A percentile compares a stretch with the other conserved stretches of the same genome.
Evolutionary conservation across 768 basidiomycete species (phyloP).

Genomic region (Suillus lakei): DNA sequence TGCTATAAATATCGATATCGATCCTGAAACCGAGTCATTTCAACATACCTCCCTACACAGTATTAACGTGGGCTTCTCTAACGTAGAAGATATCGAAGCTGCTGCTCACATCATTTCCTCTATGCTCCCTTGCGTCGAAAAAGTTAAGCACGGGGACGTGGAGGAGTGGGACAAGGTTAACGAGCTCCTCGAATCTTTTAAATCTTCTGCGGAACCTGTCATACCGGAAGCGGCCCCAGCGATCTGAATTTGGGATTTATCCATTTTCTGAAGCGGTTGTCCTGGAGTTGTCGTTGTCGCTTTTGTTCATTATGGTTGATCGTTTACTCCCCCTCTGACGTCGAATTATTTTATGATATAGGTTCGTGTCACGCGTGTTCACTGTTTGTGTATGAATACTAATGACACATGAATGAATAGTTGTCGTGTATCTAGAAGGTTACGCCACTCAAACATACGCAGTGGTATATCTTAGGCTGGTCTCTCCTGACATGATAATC

Average conservation of each 20-base stretch:
- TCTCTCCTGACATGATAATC: not conserved
- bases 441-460: not conserved
- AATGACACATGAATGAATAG: not conserved
- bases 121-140: not conserved
- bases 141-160: not conserved
- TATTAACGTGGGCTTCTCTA: not conserved
- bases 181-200: not conserved
- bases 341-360: not conserved
- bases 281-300: not conserved
- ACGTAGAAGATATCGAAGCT: not conserved
- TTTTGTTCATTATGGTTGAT: not conserved
- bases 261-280: not conserved
- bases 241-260: not conserved
- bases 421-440: not conserved
- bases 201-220: not conserved
- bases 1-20: not conserved
- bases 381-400: not conserved
- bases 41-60: not conserved
- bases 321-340: not conserved
- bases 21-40: not conserved
- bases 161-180: not conserved
- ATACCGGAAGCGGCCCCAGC: not conserved
- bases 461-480: not conserved
- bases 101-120: not conserved
- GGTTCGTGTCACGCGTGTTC: no score